Conservation (phyloP, 306 rosid genomes). For the Vigna mungo region DNA sequence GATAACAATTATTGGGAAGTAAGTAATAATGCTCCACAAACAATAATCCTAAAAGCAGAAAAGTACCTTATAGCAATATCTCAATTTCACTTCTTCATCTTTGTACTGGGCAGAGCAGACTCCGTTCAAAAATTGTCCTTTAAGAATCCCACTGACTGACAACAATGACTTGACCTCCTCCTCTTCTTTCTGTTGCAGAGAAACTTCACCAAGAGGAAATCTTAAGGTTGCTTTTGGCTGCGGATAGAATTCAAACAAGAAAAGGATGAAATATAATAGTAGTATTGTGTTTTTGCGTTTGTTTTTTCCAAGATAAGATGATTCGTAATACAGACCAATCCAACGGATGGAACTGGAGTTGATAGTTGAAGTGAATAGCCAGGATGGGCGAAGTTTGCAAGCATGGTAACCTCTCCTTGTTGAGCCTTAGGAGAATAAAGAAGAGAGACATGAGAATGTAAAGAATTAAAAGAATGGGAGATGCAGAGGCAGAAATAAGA, state of each 20-base stretch:
- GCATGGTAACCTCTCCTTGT: constrained; percentile 72
- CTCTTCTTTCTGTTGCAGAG: constrained; percentile 71
- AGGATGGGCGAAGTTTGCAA: constrained; percentile 70
- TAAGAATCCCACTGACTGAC: constrained; percentile 71
- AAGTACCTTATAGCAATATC: constrained; percentile 78
- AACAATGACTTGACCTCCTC: constrained; percentile 60
- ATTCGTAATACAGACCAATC: constrained; percentile 56
- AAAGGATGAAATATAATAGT: background rate
- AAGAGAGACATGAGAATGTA: constrained; percentile 4
- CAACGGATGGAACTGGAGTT: constrained; percentile 73
- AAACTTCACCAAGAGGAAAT: constrained; percentile 88
- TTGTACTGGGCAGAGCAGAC: constrained; percentile 70
- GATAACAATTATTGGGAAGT: background rate
- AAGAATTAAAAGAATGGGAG: background rate
- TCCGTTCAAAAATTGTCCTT: constrained; percentile 67
- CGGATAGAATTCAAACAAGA: constrained; percentile 31
- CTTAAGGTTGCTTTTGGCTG: constrained; percentile 92
- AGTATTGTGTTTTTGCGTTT: background rate
- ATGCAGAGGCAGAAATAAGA: constrained; percentile 6
- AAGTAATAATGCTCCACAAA: background rate
- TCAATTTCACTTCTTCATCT: constrained; percentile 73
- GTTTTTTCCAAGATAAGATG: background rate
- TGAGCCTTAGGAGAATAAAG: constrained; percentile 57
- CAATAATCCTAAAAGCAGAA: constrained; percentile 7
- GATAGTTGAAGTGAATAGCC: constrained; percentile 76